Evolutionary conservation across 352 stramenopile genomes (phyloP).

Genomic region (Pythium scleroteichum): DNA sequence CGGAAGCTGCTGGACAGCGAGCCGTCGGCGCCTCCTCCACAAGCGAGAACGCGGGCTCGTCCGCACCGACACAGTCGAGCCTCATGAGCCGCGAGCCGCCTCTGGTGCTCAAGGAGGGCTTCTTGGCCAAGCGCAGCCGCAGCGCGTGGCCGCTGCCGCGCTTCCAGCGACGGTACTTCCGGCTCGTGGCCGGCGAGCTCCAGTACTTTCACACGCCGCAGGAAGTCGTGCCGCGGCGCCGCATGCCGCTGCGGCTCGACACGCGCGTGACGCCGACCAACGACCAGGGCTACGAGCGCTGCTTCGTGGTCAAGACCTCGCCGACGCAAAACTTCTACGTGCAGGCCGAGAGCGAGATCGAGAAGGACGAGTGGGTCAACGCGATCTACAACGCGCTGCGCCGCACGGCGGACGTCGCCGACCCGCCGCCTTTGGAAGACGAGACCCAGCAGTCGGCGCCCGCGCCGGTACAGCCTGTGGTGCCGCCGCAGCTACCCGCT

Average conservation of each 20-base stretch:
- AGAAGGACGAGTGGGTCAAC: slow-evolving; percentile 61
- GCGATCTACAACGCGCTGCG: slow-evolving; percentile 63
- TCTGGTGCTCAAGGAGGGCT: slow-evolving; percentile 70
- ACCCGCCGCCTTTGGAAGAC: neutral
- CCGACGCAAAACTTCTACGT: slow-evolving; percentile 50
- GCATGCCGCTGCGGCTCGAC: slow-evolving; percentile 53
- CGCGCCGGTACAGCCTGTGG: slow-evolving; percentile 13
- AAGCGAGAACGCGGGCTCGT: too few relatives aligned
- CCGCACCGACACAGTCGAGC: neutral
- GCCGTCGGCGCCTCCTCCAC: too few relatives aligned
- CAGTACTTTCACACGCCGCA: slow-evolving; percentile 51
- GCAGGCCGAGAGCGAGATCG: slow-evolving; percentile 58
- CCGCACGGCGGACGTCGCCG: slow-evolving; percentile 34
- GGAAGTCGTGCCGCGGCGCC: slow-evolving; percentile 37
- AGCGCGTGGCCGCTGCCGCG: slow-evolving; percentile 13
- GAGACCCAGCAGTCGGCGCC: neutral
- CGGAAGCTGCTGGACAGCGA: too few relatives aligned
- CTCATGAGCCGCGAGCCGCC: slow-evolving; percentile 22
- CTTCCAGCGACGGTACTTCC: slow-evolving; percentile 71
- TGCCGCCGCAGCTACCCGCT: slow-evolving; percentile 20
- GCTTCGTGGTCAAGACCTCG: slow-evolving; percentile 58
- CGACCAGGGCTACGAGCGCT: slow-evolving; percentile 60
- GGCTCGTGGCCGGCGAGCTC: slow-evolving; percentile 59
- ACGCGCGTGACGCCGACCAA: slow-evolving; percentile 58
- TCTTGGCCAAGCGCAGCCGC: slow-evolving; percentile 65